A percentile compares a stretch with the other conserved stretches of the same genome.
These are phyloP conservation scores for Sextonia rubra DNA, from an alignment of 164 flowering plant species.

Conservation along the genomic window DNA sequence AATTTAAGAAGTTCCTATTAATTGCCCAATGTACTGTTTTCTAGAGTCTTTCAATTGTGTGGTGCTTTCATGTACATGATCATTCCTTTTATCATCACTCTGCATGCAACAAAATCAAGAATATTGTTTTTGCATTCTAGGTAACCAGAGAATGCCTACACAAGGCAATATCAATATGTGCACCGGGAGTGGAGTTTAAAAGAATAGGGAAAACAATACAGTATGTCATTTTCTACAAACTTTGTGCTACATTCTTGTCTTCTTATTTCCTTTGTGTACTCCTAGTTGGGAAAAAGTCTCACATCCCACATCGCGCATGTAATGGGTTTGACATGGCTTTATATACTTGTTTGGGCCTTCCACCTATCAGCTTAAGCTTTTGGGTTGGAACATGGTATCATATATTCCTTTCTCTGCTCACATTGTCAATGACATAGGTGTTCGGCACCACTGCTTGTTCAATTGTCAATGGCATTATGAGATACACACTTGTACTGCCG, in stretches of 20 bases:
- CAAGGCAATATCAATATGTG: slow-evolving; percentile 86
- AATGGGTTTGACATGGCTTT: no score
- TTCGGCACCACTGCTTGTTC: not conserved
- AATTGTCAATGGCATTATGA: not conserved
- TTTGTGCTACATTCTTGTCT: not conserved
- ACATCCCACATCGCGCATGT: no score
- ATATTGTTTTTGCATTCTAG: slow-evolving; percentile 27
- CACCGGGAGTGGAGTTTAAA: slow-evolving; percentile 76
- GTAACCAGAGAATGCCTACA: slow-evolving; percentile 88
- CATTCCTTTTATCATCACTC: not conserved
- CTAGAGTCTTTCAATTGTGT: not conserved
- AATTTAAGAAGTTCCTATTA: not conserved
- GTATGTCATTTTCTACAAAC: slow-evolving; percentile 41
- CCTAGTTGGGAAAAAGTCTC: no score
- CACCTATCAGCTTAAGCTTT: no score
- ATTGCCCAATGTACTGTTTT: not conserved
- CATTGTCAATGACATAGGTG: not conserved
- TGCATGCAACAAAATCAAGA: not conserved
- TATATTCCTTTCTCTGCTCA: not conserved
- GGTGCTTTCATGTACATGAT: not conserved
- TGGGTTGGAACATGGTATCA: no score
- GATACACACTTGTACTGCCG: no score
- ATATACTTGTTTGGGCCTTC: no score
- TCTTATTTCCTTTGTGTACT: not conserved
- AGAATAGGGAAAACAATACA: slow-evolving; percentile 88